Conservation (phyloP, 768 basidiomycete genomes). For the Suillus sp. region DNA sequence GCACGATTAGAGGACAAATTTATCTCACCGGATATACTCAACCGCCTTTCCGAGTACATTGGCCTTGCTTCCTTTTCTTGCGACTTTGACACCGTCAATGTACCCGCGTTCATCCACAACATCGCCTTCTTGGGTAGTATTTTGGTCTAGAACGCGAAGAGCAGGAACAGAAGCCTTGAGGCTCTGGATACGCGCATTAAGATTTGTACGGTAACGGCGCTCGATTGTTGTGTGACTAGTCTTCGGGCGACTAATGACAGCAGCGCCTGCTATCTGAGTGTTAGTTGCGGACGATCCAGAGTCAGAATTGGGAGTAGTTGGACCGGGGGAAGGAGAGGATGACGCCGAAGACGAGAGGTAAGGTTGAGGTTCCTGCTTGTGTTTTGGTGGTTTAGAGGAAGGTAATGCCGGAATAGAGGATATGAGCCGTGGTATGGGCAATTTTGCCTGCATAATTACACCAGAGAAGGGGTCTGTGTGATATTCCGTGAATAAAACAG, state of each 20-base stretch:
- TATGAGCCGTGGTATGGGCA: constrained; percentile 51
- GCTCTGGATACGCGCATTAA: constrained; percentile 83
- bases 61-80: constrained; percentile 88
- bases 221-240: constrained; percentile 91
- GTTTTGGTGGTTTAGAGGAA: constrained; percentile 36
- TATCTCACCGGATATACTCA: constrained; percentile 74
- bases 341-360: constrained; percentile 35
- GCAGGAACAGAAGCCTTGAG: constrained; percentile 83
- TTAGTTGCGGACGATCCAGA: constrained; percentile 20
- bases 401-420: constrained; percentile 47
- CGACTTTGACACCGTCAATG: constrained; percentile 91
- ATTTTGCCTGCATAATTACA: constrained; percentile 38
- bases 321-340: constrained; percentile 44
- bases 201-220: constrained; percentile 83
- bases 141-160: constrained; percentile 72
- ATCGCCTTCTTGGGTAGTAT: constrained; percentile 41
- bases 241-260: constrained; percentile 55
- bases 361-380: constrained; percentile 15
- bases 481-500: neutral
- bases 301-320: constrained; percentile 27
- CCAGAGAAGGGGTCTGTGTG: constrained; percentile 8
- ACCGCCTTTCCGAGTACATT: constrained; percentile 89
- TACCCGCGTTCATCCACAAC: constrained; percentile 82
- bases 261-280: neutral
- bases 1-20: neutral